phyloP scores from a whole-genome alignment of 2,329 filamentous ascomycete species.

The Fusarium sarcochroum region DNA sequence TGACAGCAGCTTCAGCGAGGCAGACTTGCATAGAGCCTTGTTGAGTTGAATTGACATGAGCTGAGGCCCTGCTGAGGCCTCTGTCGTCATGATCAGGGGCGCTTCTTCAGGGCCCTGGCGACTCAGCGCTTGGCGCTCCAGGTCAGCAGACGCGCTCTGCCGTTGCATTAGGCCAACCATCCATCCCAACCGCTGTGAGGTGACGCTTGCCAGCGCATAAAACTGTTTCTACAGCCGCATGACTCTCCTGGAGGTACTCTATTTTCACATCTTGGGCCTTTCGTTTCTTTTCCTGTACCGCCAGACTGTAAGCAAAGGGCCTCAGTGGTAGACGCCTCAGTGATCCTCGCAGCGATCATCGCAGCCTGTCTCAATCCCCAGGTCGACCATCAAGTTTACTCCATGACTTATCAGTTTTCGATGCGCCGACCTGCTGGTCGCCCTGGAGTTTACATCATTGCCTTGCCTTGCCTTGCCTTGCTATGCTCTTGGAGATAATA shows the following conservation, averaged over 20 bases:
- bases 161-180: slow-evolving; percentile 36
- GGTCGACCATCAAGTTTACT: slow-evolving; percentile 33
- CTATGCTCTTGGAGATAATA: slow-evolving; percentile 6
- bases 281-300: slow-evolving; percentile 34
- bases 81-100: slow-evolving; percentile 45
- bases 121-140: slow-evolving; percentile 41
- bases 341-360: slow-evolving; percentile 30
- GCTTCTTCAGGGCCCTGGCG: slow-evolving; percentile 41
- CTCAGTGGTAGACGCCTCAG: slow-evolving; percentile 11
- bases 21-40: slow-evolving; percentile 38
- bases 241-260: slow-evolving; percentile 32
- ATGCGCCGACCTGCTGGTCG: slow-evolving; percentile 12
- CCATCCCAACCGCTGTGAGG: slow-evolving; percentile 25
- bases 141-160: slow-evolving; percentile 45
- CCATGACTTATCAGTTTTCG: slow-evolving; percentile 43
- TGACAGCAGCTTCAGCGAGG: slow-evolving; percentile 14
- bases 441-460: slow-evolving; percentile 27
- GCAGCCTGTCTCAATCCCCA: slow-evolving; percentile 32
- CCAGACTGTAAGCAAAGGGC: slow-evolving; percentile 13
- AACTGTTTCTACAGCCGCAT: slow-evolving; percentile 45
- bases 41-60: slow-evolving; percentile 13
- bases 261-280: slow-evolving; percentile 37
- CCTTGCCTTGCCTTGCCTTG: slow-evolving; percentile 24
- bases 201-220: slow-evolving; percentile 48
- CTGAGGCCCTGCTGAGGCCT: slow-evolving; percentile 39